Evolutionary conservation across 139 green algal genomes (phyloP).

Genomic region (Chlamydomonas sp.): DNA sequence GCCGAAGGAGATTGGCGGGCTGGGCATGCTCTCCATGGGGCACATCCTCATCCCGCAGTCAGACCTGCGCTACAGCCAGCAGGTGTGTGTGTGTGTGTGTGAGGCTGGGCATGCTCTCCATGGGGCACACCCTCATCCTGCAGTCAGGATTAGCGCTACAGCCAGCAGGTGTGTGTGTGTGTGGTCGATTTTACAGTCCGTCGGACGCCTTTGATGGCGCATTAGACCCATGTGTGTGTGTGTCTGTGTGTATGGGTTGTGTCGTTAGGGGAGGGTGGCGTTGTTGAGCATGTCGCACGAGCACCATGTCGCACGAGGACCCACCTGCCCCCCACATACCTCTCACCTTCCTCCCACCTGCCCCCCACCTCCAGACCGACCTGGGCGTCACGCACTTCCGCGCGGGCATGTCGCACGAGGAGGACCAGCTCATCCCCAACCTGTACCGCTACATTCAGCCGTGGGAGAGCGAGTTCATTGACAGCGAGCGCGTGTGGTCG

Average conservation of each 20-base stretch:
- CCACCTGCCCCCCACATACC: too few species aligned
- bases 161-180: too few species aligned
- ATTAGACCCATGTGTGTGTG: too few species aligned
- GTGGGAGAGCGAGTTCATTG: conserved; percentile 97
- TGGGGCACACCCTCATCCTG: conserved; percentile 99
- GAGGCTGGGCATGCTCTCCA: conserved; percentile 98
- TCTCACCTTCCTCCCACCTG: too few species aligned
- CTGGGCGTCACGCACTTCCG: conserved; percentile 98
- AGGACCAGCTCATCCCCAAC: conserved; percentile 99
- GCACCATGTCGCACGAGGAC: too few species aligned
- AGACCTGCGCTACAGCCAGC: conserved; percentile 87
- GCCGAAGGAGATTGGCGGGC: conserved; percentile 97
- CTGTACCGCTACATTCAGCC: conserved; percentile 91
- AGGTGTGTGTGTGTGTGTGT: too few species aligned
- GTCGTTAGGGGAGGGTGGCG: too few species aligned
- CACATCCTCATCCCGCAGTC: conserved; percentile 97
- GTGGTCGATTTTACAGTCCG: too few species aligned
- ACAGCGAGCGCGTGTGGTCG: conserved; percentile 95
- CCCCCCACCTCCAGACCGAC: too few species aligned
- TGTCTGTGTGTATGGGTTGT: too few species aligned
- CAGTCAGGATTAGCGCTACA: conserved; percentile 88
- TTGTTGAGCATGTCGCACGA: too few species aligned
- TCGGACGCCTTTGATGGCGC: too few species aligned
- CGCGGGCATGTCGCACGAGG: conserved; percentile 95
- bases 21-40: conserved; percentile 99